Evolutionary conservation across 176 grass and related monocot genomes (phyloP), one percentile per base, ranked within the genome.

Genomic region (Poa pratensis): DNA sequence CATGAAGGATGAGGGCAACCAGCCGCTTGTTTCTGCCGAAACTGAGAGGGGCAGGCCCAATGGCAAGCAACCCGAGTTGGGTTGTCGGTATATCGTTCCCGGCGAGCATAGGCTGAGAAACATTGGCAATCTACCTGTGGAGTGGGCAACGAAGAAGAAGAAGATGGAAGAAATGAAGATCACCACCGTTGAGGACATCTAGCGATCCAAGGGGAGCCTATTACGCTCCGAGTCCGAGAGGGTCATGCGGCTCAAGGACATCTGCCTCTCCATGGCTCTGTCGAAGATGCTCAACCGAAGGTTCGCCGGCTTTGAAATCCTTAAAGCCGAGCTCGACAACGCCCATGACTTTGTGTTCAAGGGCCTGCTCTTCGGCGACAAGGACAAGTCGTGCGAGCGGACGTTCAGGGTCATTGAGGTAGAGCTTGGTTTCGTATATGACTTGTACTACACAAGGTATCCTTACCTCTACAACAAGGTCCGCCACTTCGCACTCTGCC

Each of bases 211-310:
- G 1, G 65, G 34, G 65, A 67, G 65, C 34, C 17, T 69, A 1
- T 1, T 69, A 7, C 7, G 3, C 16, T 3, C 9, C 1, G 43
- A 45, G 9, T 39, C 65, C 7, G 59, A 35, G 22, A 61, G 59
- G 59, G 59, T 22, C 59, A 1, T 1, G 59, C 59, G 3, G 59
- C 58, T 11, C 42, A 80, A 80, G 77, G 77, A 80, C 59, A 0
- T 80, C 7, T 80, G 77, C 59, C 42, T 80, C 17, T 65, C 77
- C 16, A 49, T 65, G 59, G 77, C 77, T 0, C 59, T 80, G 0
- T 80, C 77, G 0, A 80, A 78, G 76, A 60, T 78, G 54, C 76
- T 61, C 34, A 42, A 43, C 52, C 54, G 76, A 5, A 43, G 76
- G 35, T 61, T 78, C 23, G 54, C 34, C 15, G 76, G 35, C 54